Base-by-base conservation (phyloP, 2,329 filamentous ascomycete genomes). In the Boeremia exigua region DNA sequence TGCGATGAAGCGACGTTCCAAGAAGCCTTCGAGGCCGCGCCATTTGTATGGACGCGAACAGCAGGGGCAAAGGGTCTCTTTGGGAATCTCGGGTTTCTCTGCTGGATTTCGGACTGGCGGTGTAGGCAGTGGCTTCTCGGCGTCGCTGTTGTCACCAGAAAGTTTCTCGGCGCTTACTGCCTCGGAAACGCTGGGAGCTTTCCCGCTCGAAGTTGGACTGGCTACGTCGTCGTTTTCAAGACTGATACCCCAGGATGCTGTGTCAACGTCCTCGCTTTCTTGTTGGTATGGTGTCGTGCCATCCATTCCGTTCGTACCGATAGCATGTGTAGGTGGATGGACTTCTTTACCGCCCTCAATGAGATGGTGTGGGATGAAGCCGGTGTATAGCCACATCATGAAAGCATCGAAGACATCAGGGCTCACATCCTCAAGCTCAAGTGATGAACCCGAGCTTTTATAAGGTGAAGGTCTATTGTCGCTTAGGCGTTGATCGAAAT, bases 321-420 rank as follows among this genome's bases (percentile, higher is more conserved):
- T 60, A 17, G 66, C 60, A 34, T 68, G 69, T n/a, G 68, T 65
- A 5, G 67, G 68, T 8, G 68, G 59, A 19, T 69, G 65, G 8
- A 70, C 49, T 42, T 74, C 71, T 43, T 72, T 73, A 2, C 69
- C 66, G 6, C 71, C 71, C 54, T 74, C 71, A 40, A 74, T 73
- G 6, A 74, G 64, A 62, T 74, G 71, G 23, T 74, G 71, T 6
- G 71, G 71, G 19, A 74, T 72, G 45, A 70, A 68, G 8, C 71
- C 71, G 6, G 71, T 74, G 49, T 74, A 72, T n/a, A 74, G 55
- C 71, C 71, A 74, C 49, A 74, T 61, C 70, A 74, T 72, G 50
- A 74, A 74, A 7, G 70, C 67, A 54, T 74, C 71, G 42, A 74
- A 74, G n/a, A 73, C 70, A 48, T 74, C 71, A n/a, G 71, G 69